Base-by-base conservation (phyloP, 495 filamentous ascomycete genomes). In the Neurospora sp. region DNA sequence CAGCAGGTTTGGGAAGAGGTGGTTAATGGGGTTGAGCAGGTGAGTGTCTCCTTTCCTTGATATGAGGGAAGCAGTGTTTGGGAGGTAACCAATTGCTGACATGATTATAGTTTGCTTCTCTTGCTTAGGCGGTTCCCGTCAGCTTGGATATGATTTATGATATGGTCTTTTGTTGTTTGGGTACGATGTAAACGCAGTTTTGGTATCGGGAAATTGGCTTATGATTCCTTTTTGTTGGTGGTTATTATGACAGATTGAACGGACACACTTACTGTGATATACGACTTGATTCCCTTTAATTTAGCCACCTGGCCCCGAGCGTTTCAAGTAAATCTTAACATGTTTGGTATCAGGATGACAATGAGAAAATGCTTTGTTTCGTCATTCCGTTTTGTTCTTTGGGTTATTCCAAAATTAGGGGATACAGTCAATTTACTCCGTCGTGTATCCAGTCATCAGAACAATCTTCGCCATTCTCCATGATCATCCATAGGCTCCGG, bases 1-100 rank as follows among this genome's bases (percentile, higher is more conserved):
- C 82, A 94, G 73, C 89, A 94, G 81, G 90, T 83, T 69, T 96
- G 92, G 76, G 93, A 96, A 79, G 92, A 96, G 81, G 87, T 94
- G 69, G 90, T 88, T 69, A 94, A 92, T 81, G 89, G 92, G 71
- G 90, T 91, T 31, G 89, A 91, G 42, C 91, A 82, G 75, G 84
- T 86, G 74, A 84, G 82, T 84, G 1, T 37, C 39, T 10, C 48
- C 18, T 16, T 39, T 39, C 39, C 1, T 31, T 59, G 35, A 23
- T 20, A 40, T 37, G 9, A n/a, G 39, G 2, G 27, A 35, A 27
- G n/a, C 27, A 27, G 27, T 27, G 27, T 27, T 6, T 44, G 18
- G n/a, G 18, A 0, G 20, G 8, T 23, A 4, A 14, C 23, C 20
- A 2, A 31, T 23, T 18, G 69, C 71, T 66, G 18, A 59, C 31